These are phyloP conservation scores for Knufia petricola DNA, from an alignment of 2,329 filamentous ascomycete species.

Conservation along the genomic window DNA sequence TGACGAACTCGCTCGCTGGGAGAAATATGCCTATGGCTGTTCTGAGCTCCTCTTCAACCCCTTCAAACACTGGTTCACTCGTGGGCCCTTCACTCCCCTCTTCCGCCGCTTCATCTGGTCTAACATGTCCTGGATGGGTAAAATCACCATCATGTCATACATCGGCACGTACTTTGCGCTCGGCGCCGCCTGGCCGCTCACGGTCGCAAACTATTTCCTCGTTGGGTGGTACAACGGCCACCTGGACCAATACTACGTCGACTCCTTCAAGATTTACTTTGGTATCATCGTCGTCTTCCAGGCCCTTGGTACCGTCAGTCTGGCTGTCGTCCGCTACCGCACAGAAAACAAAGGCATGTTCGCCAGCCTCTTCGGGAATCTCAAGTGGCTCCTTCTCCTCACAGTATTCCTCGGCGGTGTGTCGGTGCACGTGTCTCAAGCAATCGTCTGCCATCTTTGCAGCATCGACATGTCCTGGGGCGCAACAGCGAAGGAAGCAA, in stretches of 20 bases:
- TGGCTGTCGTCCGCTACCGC: constrained; percentile 56
- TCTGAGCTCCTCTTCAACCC: constrained; percentile 76
- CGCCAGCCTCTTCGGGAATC: constrained; percentile 40
- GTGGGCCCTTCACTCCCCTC: constrained; percentile 67
- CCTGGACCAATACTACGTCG: constrained; percentile 58
- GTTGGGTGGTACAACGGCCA: constrained; percentile 62
- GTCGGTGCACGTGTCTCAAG: constrained; percentile 70
- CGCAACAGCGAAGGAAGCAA: constrained; percentile 64
- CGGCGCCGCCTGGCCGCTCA: constrained; percentile 57
- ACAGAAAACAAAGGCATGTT: constrained; percentile 46
- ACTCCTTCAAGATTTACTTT: constrained; percentile 56
- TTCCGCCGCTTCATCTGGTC: constrained; percentile 66
- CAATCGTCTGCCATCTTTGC: constrained; percentile 72
- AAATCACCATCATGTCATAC: constrained; percentile 62
- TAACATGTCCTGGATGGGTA: constrained; percentile 50
- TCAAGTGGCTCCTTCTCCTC: constrained; percentile 53
- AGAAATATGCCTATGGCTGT: constrained; percentile 79
- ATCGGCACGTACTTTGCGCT: constrained; percentile 65
- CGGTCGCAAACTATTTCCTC: constrained; percentile 60
- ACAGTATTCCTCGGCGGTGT: constrained; percentile 76
- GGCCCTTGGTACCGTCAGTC: constrained; percentile 49
- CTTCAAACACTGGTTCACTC: constrained; percentile 60
- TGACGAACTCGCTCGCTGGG: constrained; percentile 75
- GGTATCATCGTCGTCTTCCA: constrained; percentile 57
- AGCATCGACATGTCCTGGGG: constrained; percentile 76